phyloP scores from a whole-genome alignment of 805 yeast species.

The Cyberlindnera lachancei region DNA sequence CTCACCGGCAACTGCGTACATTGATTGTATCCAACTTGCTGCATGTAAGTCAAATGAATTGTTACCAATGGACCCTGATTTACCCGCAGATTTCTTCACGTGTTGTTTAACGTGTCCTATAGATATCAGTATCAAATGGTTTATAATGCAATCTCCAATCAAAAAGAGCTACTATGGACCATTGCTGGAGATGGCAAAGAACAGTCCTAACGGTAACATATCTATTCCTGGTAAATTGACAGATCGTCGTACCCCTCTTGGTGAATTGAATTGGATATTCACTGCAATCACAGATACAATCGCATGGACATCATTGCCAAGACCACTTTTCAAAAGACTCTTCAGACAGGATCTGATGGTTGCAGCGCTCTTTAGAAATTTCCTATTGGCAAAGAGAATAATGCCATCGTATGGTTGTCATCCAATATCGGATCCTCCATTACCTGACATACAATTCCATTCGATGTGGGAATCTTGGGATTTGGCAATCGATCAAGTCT shows the following conservation, averaged over 20 bases:
- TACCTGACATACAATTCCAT: slow-evolving; percentile 80
- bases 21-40: slow-evolving; percentile 87
- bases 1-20: slow-evolving; percentile 43
- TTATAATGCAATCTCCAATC: slow-evolving; percentile 74
- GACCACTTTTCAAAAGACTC: slow-evolving; percentile 80
- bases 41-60: slow-evolving; percentile 85
- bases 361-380: slow-evolving; percentile 91
- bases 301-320: slow-evolving; percentile 89
- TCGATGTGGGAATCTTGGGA: slow-evolving; percentile 99
- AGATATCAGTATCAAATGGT: slow-evolving; percentile 88
- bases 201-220: slow-evolving; percentile 32
- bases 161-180: slow-evolving; percentile 35
- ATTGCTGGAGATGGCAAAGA: slow-evolving; percentile 29
- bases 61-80: slow-evolving; percentile 85
- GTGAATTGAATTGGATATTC: slow-evolving; percentile 95
- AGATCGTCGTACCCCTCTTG: slow-evolving; percentile 90
- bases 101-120: slow-evolving; percentile 95
- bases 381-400: slow-evolving; percentile 82
- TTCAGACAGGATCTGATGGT: slow-evolving; percentile 96
- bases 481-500: slow-evolving; percentile 88
- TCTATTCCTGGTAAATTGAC: slow-evolving; percentile 85
- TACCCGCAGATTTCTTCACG: slow-evolving; percentile 94
- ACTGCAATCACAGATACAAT: slow-evolving; percentile 97
- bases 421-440: slow-evolving; percentile 88
- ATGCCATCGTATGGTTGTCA: slow-evolving; percentile 93